Evolutionary conservation across 192 early-diverging fungal species (phyloP).

Genomic region (Coemansia sp.): DNA sequence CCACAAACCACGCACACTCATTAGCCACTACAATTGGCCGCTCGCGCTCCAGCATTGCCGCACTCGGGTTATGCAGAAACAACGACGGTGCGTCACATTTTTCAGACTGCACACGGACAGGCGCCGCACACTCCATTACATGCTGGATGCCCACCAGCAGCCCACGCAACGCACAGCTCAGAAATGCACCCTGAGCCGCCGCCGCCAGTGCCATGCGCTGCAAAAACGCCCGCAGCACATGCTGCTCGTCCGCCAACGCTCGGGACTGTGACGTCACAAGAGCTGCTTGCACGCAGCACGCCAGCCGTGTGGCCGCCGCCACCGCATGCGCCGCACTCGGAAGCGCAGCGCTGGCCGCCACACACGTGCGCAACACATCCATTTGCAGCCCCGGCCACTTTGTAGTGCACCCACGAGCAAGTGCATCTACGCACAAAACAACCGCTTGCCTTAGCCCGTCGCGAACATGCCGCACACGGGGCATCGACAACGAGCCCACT

Average conservation of each 20-base stretch:
- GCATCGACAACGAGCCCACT: not conserved
- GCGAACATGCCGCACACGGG: not conserved
- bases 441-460: slow-evolving; percentile 4
- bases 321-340: slow-evolving; percentile 49
- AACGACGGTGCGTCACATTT: slow-evolving; percentile 10
- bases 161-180: slow-evolving; percentile 26
- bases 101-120: not conserved
- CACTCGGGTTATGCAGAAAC: slow-evolving; percentile 53
- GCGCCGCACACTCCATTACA: not conserved
- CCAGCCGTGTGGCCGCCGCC: slow-evolving; percentile 31
- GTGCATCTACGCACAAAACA: slow-evolving; percentile 34
- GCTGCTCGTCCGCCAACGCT: slow-evolving; percentile 39
- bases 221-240: slow-evolving; percentile 34
- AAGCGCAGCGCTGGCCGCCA: slow-evolving; percentile 44
- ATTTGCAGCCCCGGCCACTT: slow-evolving; percentile 19
- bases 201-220: slow-evolving; percentile 21
- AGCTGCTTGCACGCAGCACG: slow-evolving; percentile 24
- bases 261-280: slow-evolving; percentile 16
- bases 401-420: slow-evolving; percentile 13
- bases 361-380: slow-evolving; percentile 45
- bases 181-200: slow-evolving; percentile 27
- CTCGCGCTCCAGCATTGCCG: not conserved
- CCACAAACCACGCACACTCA: slow-evolving; percentile 36
- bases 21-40: slow-evolving; percentile 22
- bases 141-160: slow-evolving; percentile 45